Evolutionary conservation across 2,329 filamentous ascomycete species (phyloP).

Genomic region (Tolypocladium capitatum): DNA sequence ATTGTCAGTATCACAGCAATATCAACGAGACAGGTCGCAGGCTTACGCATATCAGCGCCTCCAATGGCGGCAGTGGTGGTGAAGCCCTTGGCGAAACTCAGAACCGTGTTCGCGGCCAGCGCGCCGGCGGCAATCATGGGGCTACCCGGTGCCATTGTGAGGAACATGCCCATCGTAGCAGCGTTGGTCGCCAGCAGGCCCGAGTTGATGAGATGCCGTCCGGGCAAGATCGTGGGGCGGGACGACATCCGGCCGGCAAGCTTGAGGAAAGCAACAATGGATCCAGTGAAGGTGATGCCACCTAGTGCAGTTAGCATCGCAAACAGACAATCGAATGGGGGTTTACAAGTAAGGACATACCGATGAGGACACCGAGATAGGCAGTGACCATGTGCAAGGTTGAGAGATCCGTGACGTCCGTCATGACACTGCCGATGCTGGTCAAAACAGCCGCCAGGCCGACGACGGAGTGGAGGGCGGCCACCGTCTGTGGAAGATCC

Average conservation of each 20-base stretch:
- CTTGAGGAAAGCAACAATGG: slow-evolving; percentile 80
- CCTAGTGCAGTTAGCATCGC: slow-evolving; percentile 18
- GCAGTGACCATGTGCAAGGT: slow-evolving; percentile 75
- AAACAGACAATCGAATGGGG: not conserved
- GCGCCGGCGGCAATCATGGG: slow-evolving; percentile 69
- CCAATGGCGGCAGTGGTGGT: slow-evolving; percentile 83
- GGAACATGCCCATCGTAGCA: slow-evolving; percentile 72
- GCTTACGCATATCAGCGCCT: slow-evolving; percentile 74
- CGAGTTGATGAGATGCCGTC: slow-evolving; percentile 62
- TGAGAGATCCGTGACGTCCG: slow-evolving; percentile 54
- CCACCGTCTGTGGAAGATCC: slow-evolving; percentile 78
- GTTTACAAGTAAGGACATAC: no score
- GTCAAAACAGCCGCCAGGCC: slow-evolving; percentile 80
- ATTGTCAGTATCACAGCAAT: slow-evolving; percentile 3
- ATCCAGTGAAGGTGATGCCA: slow-evolving; percentile 83
- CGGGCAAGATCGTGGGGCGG: slow-evolving; percentile 57
- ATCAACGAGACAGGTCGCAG: not conserved
- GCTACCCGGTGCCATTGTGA: slow-evolving; percentile 68
- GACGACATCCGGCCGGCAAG: slow-evolving; percentile 74
- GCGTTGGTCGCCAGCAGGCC: slow-evolving; percentile 62
- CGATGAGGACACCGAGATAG: slow-evolving; percentile 76
- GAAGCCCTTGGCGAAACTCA: slow-evolving; percentile 77
- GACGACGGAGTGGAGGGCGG: slow-evolving; percentile 79
- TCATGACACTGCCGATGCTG: slow-evolving; percentile 76
- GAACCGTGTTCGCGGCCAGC: slow-evolving; percentile 58